Evolutionary conservation across 2,329 filamentous ascomycete species (phyloP).

Genomic region (Trichoderma harzianum): DNA sequence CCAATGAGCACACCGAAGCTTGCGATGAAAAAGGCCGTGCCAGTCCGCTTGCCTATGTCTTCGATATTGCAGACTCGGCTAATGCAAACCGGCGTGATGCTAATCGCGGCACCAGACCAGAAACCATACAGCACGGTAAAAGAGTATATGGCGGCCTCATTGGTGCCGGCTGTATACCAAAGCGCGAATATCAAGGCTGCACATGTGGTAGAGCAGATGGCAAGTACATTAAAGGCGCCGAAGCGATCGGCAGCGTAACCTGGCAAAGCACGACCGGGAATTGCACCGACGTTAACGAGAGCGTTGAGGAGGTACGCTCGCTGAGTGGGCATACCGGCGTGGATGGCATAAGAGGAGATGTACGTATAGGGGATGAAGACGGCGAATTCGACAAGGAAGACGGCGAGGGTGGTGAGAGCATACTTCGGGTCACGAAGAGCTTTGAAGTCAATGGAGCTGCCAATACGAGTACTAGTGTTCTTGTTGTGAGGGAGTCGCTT

Average conservation of each 20-base stretch:
- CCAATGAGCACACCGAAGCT: constrained; percentile 57
- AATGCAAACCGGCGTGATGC: constrained; percentile 67
- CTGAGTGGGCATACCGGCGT: constrained; percentile 47
- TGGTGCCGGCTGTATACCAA: constrained; percentile 55
- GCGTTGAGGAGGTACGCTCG: constrained; percentile 66
- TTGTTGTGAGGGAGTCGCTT: constrained; percentile 49
- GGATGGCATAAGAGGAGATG: constrained; percentile 61
- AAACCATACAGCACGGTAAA: constrained; percentile 69
- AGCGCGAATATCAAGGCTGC: constrained; percentile 51
- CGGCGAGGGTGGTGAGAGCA: constrained; percentile 47
- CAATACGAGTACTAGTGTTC: constrained; percentile 32
- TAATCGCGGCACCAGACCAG: constrained; percentile 66
- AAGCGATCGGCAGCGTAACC: constrained; percentile 65
- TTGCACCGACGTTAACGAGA: constrained; percentile 66
- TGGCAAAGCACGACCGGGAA: constrained; percentile 64
- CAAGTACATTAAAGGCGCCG: constrained; percentile 68
- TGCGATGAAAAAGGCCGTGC: constrained; percentile 66
- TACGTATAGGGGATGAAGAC: constrained; percentile 67
- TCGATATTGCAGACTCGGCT: constrained; percentile 66
- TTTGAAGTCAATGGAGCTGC: constrained; percentile 44
- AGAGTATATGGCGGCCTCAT: constrained; percentile 50
- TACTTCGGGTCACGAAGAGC: constrained; percentile 52
- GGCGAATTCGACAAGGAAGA: constrained; percentile 59
- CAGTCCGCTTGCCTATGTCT: constrained; percentile 67
- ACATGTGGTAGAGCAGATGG: constrained; percentile 49